Percentiles rank a stretch among this genome's conserved stretches.
phyloP scores from a whole-genome alignment of 257 asterid genomes.

The Striga asiatica region DNA sequence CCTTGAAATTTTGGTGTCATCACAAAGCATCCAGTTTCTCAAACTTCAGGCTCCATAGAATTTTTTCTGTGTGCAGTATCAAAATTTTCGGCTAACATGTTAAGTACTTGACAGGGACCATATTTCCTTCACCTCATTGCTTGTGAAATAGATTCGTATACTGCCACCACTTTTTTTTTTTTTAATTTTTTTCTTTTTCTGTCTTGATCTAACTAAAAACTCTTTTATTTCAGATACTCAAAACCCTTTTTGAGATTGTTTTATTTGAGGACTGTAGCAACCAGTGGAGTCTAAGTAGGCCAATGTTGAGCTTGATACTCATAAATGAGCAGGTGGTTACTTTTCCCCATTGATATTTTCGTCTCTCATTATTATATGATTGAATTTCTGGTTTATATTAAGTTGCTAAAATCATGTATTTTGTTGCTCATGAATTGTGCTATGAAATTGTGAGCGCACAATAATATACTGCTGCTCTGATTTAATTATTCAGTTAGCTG shows the following conservation, averaged over 20 bases:
- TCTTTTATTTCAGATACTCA: constrained; percentile 53
- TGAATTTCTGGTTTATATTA: neutral
- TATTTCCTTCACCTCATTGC: neutral
- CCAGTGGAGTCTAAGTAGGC: constrained; percentile 96
- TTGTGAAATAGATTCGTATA: constrained; percentile 4
- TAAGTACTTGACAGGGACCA: constrained; percentile 4
- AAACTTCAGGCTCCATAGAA: neutral
- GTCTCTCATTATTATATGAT: neutral
- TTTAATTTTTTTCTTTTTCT: constrained; percentile 1
- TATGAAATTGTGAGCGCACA: too few species aligned
- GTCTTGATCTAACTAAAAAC: constrained; percentile 12
- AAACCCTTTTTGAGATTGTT: constrained; percentile 89
- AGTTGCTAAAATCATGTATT: neutral
- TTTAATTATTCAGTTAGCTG: too few species aligned
- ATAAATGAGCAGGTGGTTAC: constrained; percentile 71
- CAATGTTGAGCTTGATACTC: constrained; percentile 92
- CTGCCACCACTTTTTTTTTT: constrained; percentile 5
- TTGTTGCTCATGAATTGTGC: too few species aligned
- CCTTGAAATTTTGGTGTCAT: neutral
- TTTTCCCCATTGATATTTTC: constrained; percentile 4
- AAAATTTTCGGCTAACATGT: constrained; percentile 5
- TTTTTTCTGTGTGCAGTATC: neutral
- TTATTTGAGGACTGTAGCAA: constrained; percentile 86
- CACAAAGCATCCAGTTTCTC: neutral
- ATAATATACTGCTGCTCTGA: too few species aligned